Evolutionary conservation across 2,329 filamentous ascomycete genomes (phyloP), one percentile per base, ranked within the genome.

Genomic region (Mariannaea sp.): DNA sequence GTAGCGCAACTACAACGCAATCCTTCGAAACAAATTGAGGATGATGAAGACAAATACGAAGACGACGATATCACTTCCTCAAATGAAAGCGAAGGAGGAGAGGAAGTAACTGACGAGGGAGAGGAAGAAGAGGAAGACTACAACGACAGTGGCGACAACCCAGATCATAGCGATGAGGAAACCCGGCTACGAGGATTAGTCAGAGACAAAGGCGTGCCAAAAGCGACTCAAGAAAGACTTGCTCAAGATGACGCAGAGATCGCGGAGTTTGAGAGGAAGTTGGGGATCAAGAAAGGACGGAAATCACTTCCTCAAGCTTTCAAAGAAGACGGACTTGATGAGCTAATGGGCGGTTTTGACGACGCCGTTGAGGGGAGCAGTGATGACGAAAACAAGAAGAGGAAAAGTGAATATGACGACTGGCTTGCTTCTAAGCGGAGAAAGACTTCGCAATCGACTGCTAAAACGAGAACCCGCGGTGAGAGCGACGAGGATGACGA

Each of bases 241-340:
- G 86, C 83, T 1, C 79, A 90, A 56, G 93, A 99, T 53, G 92
- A 97, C 66, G 89, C 86, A 2, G 91, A 96, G 63, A 97, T 99
- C 62, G 87, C 88, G 16, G 86, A 86, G 3, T 76, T 97, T 26
- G 94, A 99, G 74, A 92, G 87, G 70, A 95, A 90, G 66, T 76
- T 99, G 3, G 93, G 94, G 0, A 80, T 97, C 27, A 86, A 81
- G 60, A 90, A 87, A 67, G 84, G 85, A 19, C 88, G 87, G 55
- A 95, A 91, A 66, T 86, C 83, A 26, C 71, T 90, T 5, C 86
- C 87, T 0, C 87, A 89, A 60, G 79, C 85, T 0, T 91, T 92
- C 63, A 81, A 84, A 16, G 89, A 96, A 6, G 92, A 97, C 67
- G 93, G 92, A 0, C 75, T 97, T 2, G 90, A 87, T 35, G 88